Evolutionary conservation across 2,329 filamentous ascomycete species (phyloP).

Genomic region (Sarocladium kiliense): DNA sequence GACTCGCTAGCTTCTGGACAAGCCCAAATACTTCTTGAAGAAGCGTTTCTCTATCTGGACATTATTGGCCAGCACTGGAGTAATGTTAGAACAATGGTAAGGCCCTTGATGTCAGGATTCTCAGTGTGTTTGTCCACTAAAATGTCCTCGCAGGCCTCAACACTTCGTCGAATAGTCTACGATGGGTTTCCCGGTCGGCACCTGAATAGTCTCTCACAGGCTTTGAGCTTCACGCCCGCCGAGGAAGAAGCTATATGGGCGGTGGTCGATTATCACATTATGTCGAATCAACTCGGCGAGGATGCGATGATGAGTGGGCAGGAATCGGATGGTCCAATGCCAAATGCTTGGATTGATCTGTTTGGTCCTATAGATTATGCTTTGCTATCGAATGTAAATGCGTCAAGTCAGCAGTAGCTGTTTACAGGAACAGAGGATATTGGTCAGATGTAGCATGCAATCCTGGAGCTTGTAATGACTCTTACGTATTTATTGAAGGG

Average conservation of each 20-base stretch:
- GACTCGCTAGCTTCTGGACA: not conserved
- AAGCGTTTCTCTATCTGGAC: not conserved
- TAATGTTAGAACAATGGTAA: not conserved
- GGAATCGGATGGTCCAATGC: not conserved
- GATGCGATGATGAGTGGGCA: not conserved
- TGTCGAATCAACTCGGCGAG: not conserved
- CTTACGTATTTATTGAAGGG: too few relatives aligned
- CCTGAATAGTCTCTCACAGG: not conserved
- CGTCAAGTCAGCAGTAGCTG: not conserved
- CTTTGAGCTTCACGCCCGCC: not conserved
- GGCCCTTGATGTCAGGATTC: not conserved
- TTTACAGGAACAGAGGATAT: too few relatives aligned
- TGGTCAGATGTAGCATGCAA: too few relatives aligned
- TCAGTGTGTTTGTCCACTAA: not conserved
- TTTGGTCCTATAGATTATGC: not conserved
- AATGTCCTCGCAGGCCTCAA: not conserved
- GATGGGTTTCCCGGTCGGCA: not conserved
- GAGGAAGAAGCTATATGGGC: not conserved
- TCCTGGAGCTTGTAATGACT: too few relatives aligned
- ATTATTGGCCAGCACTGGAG: not conserved
- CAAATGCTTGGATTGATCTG: not conserved
- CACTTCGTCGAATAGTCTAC: not conserved
- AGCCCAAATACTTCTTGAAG: not conserved
- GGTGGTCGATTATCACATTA: not conserved
- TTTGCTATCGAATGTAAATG: not conserved